A percentile compares a stretch with the other conserved stretches of the same genome.
These are phyloP conservation scores for Polychytrium aggregatum DNA, from an alignment of 192 early-diverging fungal genomes.

Conservation along the genomic window DNA sequence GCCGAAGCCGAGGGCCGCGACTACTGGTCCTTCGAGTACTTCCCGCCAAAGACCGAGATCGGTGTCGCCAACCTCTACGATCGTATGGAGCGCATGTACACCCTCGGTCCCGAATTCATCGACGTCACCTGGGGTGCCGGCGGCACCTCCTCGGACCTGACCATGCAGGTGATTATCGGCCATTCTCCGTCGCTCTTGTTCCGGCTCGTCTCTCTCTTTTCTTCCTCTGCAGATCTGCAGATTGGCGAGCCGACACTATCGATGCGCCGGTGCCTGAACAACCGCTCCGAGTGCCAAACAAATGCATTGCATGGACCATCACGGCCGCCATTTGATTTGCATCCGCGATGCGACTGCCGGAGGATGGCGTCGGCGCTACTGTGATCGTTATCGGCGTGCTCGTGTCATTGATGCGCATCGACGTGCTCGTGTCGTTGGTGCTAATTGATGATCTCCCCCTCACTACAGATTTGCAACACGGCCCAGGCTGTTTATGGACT, in stretches of 20 bases:
- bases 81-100: constrained; percentile 94
- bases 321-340: too few species aligned
- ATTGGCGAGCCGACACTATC: too few species aligned
- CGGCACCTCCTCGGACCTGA: constrained; percentile 76
- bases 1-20: constrained; percentile 22
- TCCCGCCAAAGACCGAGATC: constrained; percentile 94
- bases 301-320: too few species aligned
- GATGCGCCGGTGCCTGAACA: too few species aligned
- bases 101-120: constrained; percentile 85
- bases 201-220: background rate
- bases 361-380: background rate
- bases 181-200: background rate
- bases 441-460: too few species aligned
- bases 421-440: constrained; percentile 1
- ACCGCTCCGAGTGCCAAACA: too few species aligned
- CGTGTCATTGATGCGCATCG: background rate
- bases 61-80: constrained; percentile 95
- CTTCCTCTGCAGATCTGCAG: too few species aligned
- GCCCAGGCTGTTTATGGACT: constrained; percentile 89
- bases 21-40: constrained; percentile 98
- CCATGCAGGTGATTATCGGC: constrained; percentile 61
- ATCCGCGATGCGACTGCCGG: background rate
- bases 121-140: constrained; percentile 98
- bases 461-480: constrained; percentile 45
- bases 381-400: constrained; percentile 5